Base-by-base conservation (phyloP, 164 flowering plant genomes). In the Tetracentron sinense region DNA sequence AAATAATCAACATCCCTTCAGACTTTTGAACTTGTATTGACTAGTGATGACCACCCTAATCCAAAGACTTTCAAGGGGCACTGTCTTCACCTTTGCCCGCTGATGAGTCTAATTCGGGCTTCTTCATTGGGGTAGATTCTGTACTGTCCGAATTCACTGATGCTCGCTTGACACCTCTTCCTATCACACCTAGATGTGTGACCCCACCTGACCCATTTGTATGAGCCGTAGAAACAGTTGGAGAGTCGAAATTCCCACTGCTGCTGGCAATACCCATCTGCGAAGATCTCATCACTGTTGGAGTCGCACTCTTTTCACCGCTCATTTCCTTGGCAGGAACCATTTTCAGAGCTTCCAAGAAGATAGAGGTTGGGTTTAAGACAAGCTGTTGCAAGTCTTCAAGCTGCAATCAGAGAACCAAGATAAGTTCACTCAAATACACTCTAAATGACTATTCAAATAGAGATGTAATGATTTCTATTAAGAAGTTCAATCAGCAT, bases 101-200 rank as follows among this genome's bases (percentile, higher is more conserved):
- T 6, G 80, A 65, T 2, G 77, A 63, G 7, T 73, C 83, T 22
- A 63, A 14, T n/a, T 83, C 23, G 50, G 84, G 83, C 72, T 82
- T 88, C 75, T 90, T 92, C 15, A 51, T 20, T 12, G 85, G 59
- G 56, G 58, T 74, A 58, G 87, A 71, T 51, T 83, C 87, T 17
- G 55, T 71, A 27, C 71, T 38, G 27, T 26, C 64, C 7, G 90
- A 64, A 70, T 31, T 79, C 74, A 76, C 71, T 30, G 66, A 31
- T 14, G 85, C 92, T 61, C 97, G 85, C 79, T 95, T 95, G 7
- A 85, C 91, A 54, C 99, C 97, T 75, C 99, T 84, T 61, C 99
- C 99, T 10, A 95, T 97, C 26, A 95, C 92, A 31, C 99, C 97
- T 31, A 92, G 89, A 76, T 95, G 83, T n/a, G n/a, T 88, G 44